phyloP scores from a whole-genome alignment of 129 eudicot species.

The Mikania micrantha region DNA sequence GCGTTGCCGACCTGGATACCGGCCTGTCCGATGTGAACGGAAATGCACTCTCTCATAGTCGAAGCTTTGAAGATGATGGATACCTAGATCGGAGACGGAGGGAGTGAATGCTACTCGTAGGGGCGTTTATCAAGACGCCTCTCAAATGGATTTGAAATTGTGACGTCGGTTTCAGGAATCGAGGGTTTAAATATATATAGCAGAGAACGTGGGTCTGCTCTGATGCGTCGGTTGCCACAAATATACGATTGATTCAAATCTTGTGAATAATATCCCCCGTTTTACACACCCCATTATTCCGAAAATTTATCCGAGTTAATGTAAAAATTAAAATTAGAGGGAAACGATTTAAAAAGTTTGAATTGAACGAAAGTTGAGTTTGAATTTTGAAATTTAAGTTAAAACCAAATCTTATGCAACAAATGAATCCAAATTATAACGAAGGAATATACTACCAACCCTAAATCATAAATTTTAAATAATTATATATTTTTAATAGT shows the following conservation, averaged over 20 bases:
- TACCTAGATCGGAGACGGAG: constrained; percentile 5
- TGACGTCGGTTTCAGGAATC: constrained; percentile 11
- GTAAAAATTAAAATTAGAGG: too few species aligned
- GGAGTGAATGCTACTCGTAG: constrained; percentile 15
- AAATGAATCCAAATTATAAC: too few species aligned
- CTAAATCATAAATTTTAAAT: too few species aligned
- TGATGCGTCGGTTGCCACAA: constrained; percentile 16
- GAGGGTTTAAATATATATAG: constrained; percentile 16
- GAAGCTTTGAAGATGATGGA: not conserved
- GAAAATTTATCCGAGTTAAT: too few species aligned
- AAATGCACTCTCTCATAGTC: constrained; percentile 63
- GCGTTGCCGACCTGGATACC: constrained; percentile 17
- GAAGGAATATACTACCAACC: too few species aligned
- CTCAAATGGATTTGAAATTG: constrained; percentile 23
- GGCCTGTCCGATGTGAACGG: constrained; percentile 24
- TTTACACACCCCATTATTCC: too few species aligned
- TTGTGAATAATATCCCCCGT: too few species aligned
- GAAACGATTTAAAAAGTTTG: too few species aligned
- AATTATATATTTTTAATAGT: too few species aligned
- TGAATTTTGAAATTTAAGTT: too few species aligned
- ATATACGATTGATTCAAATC: not conserved
- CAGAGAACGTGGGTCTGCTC: constrained; percentile 14
- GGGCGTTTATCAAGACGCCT: constrained; percentile 72
- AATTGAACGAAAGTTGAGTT: too few species aligned
- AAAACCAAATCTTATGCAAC: too few species aligned